phyloP scores from a whole-genome alignment of 768 basidiomycete genomes.

The Macrocybe gigantea region DNA sequence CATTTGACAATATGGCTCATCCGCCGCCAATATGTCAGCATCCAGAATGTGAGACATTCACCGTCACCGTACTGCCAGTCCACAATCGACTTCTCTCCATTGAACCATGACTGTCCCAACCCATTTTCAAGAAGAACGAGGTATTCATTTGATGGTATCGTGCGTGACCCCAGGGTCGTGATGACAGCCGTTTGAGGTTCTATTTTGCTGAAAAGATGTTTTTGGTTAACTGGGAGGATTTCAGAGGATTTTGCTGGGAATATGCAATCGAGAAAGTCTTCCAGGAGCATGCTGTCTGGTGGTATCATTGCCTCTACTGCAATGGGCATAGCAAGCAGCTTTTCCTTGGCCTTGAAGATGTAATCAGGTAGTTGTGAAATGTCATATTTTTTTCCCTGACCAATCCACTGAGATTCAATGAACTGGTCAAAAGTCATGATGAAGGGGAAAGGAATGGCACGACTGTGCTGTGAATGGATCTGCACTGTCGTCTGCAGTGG shows the following conservation, averaged over 20 bases:
- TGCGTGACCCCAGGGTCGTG: not conserved
- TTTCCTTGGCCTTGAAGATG: not conserved
- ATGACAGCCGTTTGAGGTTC: not conserved
- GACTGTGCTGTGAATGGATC: too few relatives aligned
- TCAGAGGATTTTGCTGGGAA: not conserved
- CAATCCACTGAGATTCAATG: too few relatives aligned
- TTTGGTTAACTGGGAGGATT: not conserved
- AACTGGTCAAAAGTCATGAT: too few relatives aligned
- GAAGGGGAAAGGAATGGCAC: too few relatives aligned
- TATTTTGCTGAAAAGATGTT: not conserved
- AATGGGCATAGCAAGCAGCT: not conserved
- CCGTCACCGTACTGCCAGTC: slow-evolving; percentile 12
- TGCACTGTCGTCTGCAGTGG: too few relatives aligned
- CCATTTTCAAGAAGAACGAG: slow-evolving; percentile 1
- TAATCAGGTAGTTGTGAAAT: not conserved
- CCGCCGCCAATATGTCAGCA: slow-evolving; percentile 10
- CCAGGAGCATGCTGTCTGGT: not conserved
- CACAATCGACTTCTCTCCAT: slow-evolving; percentile 12
- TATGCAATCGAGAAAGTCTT: not conserved
- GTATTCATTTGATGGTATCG: slow-evolving; percentile 1
- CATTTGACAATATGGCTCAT: not conserved
- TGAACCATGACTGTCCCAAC: slow-evolving; percentile 15
- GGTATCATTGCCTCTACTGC: not conserved
- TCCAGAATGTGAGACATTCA: slow-evolving; percentile 10
- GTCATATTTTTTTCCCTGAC: not conserved